Evolutionary conservation across 1,284 basidiomycete genomes (phyloP).

Genomic region (Porogramme epimiltina): DNA sequence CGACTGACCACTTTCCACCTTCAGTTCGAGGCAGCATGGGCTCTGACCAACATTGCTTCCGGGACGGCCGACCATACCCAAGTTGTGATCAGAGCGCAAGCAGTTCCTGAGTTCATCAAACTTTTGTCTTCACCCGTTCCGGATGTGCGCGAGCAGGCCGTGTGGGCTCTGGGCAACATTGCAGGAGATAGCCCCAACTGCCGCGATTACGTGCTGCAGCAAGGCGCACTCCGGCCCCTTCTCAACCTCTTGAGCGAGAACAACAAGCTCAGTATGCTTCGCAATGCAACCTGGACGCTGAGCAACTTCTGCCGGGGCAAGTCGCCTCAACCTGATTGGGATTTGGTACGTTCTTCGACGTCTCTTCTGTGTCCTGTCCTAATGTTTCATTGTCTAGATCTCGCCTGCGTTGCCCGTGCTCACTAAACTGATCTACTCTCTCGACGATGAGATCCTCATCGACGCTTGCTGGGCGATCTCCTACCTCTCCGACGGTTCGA

Average conservation of each 20-base stretch:
- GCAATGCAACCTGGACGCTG: slow-evolving; percentile 97
- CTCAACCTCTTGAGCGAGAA: slow-evolving; percentile 77
- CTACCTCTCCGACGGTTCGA: slow-evolving; percentile 98
- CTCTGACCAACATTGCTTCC: slow-evolving; percentile 98
- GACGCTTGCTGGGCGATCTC: slow-evolving; percentile 99
- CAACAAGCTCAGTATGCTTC: slow-evolving; percentile 96
- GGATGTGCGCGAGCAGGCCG: slow-evolving; percentile 95
- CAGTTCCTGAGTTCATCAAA: slow-evolving; percentile 98
- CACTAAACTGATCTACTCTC: slow-evolving; percentile 98
- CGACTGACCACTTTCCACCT: slow-evolving; percentile 16
- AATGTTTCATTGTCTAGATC: slow-evolving; percentile 58
- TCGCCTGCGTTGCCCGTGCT: slow-evolving; percentile 95
- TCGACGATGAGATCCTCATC: slow-evolving; percentile 99
- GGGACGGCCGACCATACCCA: slow-evolving; percentile 99
- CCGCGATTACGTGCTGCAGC: slow-evolving; percentile 86
- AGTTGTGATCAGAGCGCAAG: slow-evolving; percentile 93
- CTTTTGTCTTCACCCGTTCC: slow-evolving; percentile 85
- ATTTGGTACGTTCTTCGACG: slow-evolving; percentile 59
- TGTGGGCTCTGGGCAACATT: slow-evolving; percentile 97
- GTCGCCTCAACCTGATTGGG: slow-evolving; percentile 95
- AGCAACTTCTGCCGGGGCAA: slow-evolving; percentile 99
- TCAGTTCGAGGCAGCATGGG: slow-evolving; percentile 99
- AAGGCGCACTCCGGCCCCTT: slow-evolving; percentile 75
- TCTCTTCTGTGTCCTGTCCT: slow-evolving; percentile 10
- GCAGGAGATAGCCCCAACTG: slow-evolving; percentile 95